Evolutionary conservation across 2,329 filamentous ascomycete species (phyloP), one percentile per base, ranked within the genome.

Genomic region (Trichocomaceae sp.): DNA sequence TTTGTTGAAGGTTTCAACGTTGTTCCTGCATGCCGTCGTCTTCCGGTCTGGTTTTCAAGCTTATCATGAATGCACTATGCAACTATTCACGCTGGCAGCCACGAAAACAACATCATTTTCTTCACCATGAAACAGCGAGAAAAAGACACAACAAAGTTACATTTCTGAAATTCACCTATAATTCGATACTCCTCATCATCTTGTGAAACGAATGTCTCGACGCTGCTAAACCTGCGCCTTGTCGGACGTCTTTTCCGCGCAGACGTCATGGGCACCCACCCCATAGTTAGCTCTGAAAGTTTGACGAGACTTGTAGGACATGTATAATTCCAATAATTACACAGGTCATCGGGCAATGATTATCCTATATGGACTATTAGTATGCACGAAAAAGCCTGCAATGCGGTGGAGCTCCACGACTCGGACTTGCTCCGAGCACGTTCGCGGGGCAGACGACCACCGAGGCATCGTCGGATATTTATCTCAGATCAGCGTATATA

Each of bases 391-490:
- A n/a, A n/a, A 39, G 39, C 39, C n/a, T 9, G n/a, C 39, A 7
- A 22, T 41, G 44, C 7, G 19, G 13, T 33, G n/a, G 31, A 52
- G 31, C 19, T 52, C 39, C 29, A 52, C 29, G 15, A 26, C 39
- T 53, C 51, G 51, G 51, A 53, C 10, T 47, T 53, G n/a, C 51
- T 53, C 51, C 51, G 51, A 39, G 29, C 13, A 17, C 12, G n/a
- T 19, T 26, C 37, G 48, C 7, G 42, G 50, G 50, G 50, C 20
- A 37, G 17, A 12, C 23, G 19, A 41, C 17, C 12, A 17, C 39
- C 39, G 39, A 42, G 39, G 39, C n/a, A 17, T 19, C 39, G 13
- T 42, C 19, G 17, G 2, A 17, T 17, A 12, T 42, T 22, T 19
- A 20, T 10, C 17, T 22, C 8, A 17, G 12, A 15, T 15, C 31